Percentiles rank a stretch among this genome's conserved stretches.
Evolutionary conservation across 1,284 basidiomycete genomes (phyloP).

Genomic region (Sphagnurus paluster): DNA sequence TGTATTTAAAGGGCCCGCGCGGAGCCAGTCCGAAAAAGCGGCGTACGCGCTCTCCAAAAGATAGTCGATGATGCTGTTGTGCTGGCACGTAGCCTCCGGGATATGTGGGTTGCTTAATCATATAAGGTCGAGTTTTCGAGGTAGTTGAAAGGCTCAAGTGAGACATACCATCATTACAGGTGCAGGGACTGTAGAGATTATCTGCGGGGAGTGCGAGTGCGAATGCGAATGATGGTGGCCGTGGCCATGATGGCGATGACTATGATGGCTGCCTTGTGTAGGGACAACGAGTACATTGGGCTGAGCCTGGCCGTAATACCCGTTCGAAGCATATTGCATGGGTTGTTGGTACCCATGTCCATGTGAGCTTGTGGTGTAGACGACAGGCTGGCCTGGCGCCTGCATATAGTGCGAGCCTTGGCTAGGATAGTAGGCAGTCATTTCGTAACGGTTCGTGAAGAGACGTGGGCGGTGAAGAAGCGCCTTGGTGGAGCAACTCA

Average conservation of each 20-base stretch:
- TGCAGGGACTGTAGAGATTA: constrained; percentile 15
- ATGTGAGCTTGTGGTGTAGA: constrained; percentile 31
- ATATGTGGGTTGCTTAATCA: constrained; percentile 33
- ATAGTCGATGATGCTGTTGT: constrained; percentile 28
- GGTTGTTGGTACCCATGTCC: constrained; percentile 23
- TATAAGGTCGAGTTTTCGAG: too few relatives aligned
- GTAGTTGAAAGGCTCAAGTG: too few relatives aligned
- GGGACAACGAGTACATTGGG: constrained; percentile 28
- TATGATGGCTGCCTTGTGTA: constrained; percentile 24
- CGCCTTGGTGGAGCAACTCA: background rate
- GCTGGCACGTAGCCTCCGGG: constrained; percentile 17
- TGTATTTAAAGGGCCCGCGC: constrained; percentile 36
- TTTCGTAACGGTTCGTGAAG: constrained; percentile 8
- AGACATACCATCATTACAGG: constrained; percentile 33
- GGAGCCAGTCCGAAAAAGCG: constrained; percentile 55
- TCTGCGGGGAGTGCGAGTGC: constrained; percentile 19
- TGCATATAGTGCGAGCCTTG: constrained; percentile 29
- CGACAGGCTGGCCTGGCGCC: constrained; percentile 28
- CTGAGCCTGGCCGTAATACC: constrained; percentile 23
- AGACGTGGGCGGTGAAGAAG: background rate
- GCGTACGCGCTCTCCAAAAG: constrained; percentile 51
- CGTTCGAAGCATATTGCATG: constrained; percentile 19
- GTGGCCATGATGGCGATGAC: constrained; percentile 20
- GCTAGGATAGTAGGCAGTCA: constrained; percentile 30
- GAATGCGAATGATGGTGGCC: constrained; percentile 23